Evolutionary conservation across 257 asterid species (phyloP), one percentile per base, ranked within the genome.

Genomic region (Ophiorrhiza pumila): DNA sequence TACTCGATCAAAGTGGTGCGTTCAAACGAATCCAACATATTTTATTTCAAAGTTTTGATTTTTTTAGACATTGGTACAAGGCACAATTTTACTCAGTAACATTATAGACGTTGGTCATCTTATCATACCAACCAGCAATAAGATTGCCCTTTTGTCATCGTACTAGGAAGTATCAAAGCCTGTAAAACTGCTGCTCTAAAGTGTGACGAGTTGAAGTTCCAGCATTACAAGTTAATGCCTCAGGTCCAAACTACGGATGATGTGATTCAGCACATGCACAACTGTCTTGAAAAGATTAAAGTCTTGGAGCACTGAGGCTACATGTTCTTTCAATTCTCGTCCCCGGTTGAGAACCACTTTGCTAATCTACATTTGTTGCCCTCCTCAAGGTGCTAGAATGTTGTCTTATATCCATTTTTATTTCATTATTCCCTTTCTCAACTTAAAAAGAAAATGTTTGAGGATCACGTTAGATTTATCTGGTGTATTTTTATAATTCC

Each of bases 1-100:
- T 89, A 43, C 89, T 95, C 45, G 93, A 92, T 80, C 83, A 90
- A 47, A 95, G 94, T 80, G 99, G 97, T 95, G 73, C 74, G 88
- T 79, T 65, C 27, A 12, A 49, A 11, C 7, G 7, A n/a, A n/a
- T n/a, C n/a, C n/a, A n/a, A n/a, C n/a, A n/a, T n/a, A n/a, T n/a
- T n/a, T n/a, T n/a, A n/a, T n/a, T n/a, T n/a, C n/a, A n/a, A n/a
- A n/a, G n/a, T n/a, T n/a, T n/a, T n/a, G n/a, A n/a, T n/a, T n/a
- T n/a, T n/a, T n/a, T n/a, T n/a, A n/a, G n/a, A n/a, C n/a, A n/a
- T n/a, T n/a, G n/a, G n/a, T n/a, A n/a, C n/a, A n/a, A n/a, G n/a
- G n/a, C n/a, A n/a, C n/a, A n/a, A n/a, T n/a, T n/a, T n/a, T n/a
- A n/a, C n/a, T n/a, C n/a, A n/a, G n/a, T n/a, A n/a, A n/a, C n/a